Conservation (phyloP, 1,284 basidiomycete species). For the Rhodotorula sp. region DNA sequence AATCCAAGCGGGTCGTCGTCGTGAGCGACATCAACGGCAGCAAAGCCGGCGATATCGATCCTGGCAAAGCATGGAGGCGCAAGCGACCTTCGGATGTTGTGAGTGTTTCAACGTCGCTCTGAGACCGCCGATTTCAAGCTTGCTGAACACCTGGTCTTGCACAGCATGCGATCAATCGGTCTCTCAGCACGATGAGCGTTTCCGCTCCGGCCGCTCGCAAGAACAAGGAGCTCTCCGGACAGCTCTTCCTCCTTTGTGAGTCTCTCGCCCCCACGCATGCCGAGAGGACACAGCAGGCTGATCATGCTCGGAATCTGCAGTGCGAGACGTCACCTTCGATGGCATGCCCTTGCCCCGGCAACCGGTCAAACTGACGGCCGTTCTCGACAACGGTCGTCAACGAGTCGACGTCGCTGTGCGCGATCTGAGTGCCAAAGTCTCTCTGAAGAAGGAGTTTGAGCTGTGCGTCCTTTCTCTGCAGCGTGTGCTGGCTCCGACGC, state of each 20-base stretch:
- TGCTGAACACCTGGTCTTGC: not conserved
- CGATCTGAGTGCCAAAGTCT: slow-evolving; percentile 65
- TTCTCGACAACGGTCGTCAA: slow-evolving; percentile 94
- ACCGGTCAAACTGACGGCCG: slow-evolving; percentile 76
- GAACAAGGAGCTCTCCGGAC: slow-evolving; percentile 56
- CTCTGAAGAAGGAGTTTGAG: slow-evolving; percentile 79
- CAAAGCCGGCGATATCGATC: slow-evolving; percentile 71
- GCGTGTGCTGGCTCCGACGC: too few species aligned
- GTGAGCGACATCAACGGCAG: slow-evolving; percentile 26
- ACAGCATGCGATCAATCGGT: slow-evolving; percentile 37
- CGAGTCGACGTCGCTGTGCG: slow-evolving; percentile 86
- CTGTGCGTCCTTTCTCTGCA: slow-evolving; percentile 59
- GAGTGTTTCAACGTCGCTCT: not conserved
- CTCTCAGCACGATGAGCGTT: slow-evolving; percentile 23
- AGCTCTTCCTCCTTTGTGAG: slow-evolving; percentile 87
- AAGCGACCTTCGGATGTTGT: slow-evolving; percentile 91
- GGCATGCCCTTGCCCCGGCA: slow-evolving; percentile 71
- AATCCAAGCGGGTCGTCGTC: slow-evolving; percentile 31
- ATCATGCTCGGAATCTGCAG: too few species aligned
- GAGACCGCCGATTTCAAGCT: too few species aligned
- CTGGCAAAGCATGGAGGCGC: slow-evolving; percentile 80
- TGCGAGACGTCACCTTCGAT: slow-evolving; percentile 72
- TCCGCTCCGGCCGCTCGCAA: slow-evolving; percentile 16
- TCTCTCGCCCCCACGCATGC: not conserved
- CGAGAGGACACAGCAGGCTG: too few species aligned